A percentile compares a stretch with the other conserved stretches of the same genome.
Evolutionary conservation across 1,284 basidiomycete genomes (phyloP).

Genomic region (Fomitopsis betulina): DNA sequence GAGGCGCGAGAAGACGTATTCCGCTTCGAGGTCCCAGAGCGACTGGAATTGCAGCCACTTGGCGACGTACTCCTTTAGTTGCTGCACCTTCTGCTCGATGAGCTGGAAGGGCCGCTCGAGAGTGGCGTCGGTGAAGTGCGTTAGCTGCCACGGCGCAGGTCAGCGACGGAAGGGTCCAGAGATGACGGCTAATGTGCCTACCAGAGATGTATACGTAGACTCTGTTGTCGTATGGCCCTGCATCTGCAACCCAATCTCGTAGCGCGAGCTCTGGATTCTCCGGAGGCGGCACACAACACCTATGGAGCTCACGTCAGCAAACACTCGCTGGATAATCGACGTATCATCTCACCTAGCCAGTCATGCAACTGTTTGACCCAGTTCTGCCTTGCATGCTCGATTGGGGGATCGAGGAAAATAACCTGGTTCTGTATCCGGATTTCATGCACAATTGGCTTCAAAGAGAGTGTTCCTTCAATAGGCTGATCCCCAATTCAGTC

Average conservation of each 20-base stretch:
- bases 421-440: slow-evolving; percentile 98
- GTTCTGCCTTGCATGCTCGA: slow-evolving; percentile 87
- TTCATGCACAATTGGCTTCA: slow-evolving; percentile 88
- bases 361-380: slow-evolving; percentile 93
- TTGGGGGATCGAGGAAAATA: slow-evolving; percentile 96
- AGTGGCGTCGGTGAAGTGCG: slow-evolving; percentile 68
- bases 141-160: slow-evolving; percentile 47
- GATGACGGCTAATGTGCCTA: slow-evolving; percentile 31
- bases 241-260: slow-evolving; percentile 93
- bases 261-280: slow-evolving; percentile 90
- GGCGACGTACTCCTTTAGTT: slow-evolving; percentile 86
- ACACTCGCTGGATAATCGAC: background rate
- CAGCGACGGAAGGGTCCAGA: background rate
- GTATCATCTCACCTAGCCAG: slow-evolving; percentile 62
- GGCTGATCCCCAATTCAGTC: slow-evolving; percentile 34
- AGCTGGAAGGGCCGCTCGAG: slow-evolving; percentile 83
- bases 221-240: slow-evolving; percentile 60
- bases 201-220: slow-evolving; percentile 79
- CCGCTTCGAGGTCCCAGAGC: slow-evolving; percentile 96
- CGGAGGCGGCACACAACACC: slow-evolving; percentile 87
- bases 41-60: slow-evolving; percentile 99
- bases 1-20: slow-evolving; percentile 92
- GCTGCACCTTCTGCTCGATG: slow-evolving; percentile 85
- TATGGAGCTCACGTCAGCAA: slow-evolving; percentile 18
- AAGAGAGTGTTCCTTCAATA: slow-evolving; percentile 62